phyloP scores from a whole-genome alignment of 1,284 basidiomycete species.

The Apiotrichum gamsii region DNA sequence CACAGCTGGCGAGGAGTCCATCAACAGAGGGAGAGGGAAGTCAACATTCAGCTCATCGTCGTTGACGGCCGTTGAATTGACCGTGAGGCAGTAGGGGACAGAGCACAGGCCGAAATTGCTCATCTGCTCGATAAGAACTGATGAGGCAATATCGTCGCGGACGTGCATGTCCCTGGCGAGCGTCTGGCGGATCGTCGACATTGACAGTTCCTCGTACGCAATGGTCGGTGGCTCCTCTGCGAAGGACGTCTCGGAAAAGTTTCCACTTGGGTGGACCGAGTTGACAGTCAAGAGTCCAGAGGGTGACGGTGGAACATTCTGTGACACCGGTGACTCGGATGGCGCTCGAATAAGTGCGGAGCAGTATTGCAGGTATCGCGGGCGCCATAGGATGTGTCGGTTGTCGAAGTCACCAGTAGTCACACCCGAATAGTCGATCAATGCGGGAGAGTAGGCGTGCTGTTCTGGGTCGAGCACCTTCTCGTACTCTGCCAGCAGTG shows the following conservation, averaged over 20 bases:
- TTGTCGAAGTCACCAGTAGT: conserved; percentile 8
- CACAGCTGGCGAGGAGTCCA: conserved; percentile 64
- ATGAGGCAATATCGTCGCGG: conserved; percentile 53
- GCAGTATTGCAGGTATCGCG: conserved; percentile 57
- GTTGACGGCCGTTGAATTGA: neutral
- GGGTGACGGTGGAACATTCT: neutral
- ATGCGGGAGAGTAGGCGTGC: conserved; percentile 20
- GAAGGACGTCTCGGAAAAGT: neutral
- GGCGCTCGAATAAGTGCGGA: conserved; percentile 19
- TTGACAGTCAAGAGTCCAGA: conserved; percentile 13
- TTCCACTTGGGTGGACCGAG: neutral
- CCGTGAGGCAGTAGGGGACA: conserved; percentile 40
- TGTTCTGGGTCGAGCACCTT: conserved; percentile 45
- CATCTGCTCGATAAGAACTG: conserved; percentile 57
- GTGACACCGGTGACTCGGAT: too few species aligned
- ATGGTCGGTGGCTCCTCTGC: conserved; percentile 38
- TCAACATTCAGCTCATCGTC: neutral
- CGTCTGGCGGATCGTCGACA: conserved; percentile 58
- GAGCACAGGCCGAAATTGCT: conserved; percentile 56
- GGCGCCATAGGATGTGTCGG: conserved; percentile 56
- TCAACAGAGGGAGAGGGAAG: conserved; percentile 62
- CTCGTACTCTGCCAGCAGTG: conserved; percentile 54
- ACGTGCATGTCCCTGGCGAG: conserved; percentile 59
- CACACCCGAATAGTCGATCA: conserved; percentile 23
- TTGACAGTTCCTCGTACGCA: conserved; percentile 56